Evolutionary conservation across 345 rosid genomes (phyloP), one percentile per base, ranked within the genome.

Genomic region (Eucalyptus marginata): DNA sequence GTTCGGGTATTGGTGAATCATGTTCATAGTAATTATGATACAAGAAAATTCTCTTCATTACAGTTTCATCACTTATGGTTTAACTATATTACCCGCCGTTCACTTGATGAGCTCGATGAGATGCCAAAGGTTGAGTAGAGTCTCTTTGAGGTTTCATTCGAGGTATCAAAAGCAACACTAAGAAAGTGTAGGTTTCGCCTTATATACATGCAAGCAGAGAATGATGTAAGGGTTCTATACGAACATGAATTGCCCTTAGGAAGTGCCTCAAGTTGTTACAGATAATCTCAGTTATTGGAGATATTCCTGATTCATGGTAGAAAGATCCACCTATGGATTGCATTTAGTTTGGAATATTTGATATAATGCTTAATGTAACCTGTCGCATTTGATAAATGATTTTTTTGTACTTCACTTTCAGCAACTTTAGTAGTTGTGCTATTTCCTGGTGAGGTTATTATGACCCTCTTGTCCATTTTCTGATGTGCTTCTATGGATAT

Each of bases 211-310:
- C 36, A n/a, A 64, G 31, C 14, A 0, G 31, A 50, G 52, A 15
- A 15, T 50, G 52, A 15, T 50, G 1, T 50, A 50, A 50, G 52
- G 7, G 3, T 50, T 50, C 52, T 50, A 2, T 50, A 14, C 18
- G 18, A 2, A 50, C 52, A 50, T 50, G 3, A 50, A 50, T 50
- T 50, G 52, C 52, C 52, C 18, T 50, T 5, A 0, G 52, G 18
- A 50, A 50, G 18, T 1, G 0, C 52, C 52, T 50, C 52, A 50
- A 15, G 7, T 15, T 15, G 18, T 50, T 15, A 15, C 0, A 50
- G 18, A 50, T 50, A 5, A 50, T 50, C 52, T 15, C 18, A 0
- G 7, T 50, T 15, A 15, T 50, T 0, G 3, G 18, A 15, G 7
- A 50, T 50, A 50, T 6, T 50, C 52, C 17, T 2, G 3, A 50